A percentile compares a stretch with the other conserved stretches of the same genome.
Conservation (phyloP, 257 asterid species). For the Prunella vulgaris region DNA sequence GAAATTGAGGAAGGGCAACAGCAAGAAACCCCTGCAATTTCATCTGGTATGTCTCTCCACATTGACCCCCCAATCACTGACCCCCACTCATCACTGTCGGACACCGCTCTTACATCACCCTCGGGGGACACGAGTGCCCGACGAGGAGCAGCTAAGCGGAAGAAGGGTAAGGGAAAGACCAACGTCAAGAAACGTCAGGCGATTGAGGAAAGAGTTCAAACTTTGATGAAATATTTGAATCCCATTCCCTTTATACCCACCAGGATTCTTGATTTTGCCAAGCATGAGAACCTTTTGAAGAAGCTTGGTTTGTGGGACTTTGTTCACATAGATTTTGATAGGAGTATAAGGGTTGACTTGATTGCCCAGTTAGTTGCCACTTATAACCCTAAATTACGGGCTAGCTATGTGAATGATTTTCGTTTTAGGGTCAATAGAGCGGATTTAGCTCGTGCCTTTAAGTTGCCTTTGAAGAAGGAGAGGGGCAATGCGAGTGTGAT, state of each 20-base stretch:
- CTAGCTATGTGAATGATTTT: conserved; percentile 41
- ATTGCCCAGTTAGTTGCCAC: conserved; percentile 62
- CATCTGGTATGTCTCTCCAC: conserved; percentile 25
- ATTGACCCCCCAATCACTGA: conserved; percentile 24
- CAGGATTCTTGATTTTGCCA: conserved; percentile 41
- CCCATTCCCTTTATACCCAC: conserved; percentile 66
- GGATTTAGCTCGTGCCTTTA: conserved; percentile 65
- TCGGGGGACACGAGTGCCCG: conserved; percentile 16
- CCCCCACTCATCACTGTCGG: conserved; percentile 16
- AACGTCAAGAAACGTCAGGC: conserved; percentile 46
- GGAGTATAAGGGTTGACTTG: conserved; percentile 52
- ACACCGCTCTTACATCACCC: conserved; percentile 29
- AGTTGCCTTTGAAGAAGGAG: conserved; percentile 56
- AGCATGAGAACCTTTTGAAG: conserved; percentile 56
- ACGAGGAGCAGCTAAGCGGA: conserved; percentile 36
- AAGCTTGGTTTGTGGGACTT: conserved; percentile 82
- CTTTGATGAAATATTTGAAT: conserved; percentile 40
- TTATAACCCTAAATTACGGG: conserved; percentile 45
- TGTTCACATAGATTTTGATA: conserved; percentile 58
- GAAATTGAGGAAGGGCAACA: conserved; percentile 11
- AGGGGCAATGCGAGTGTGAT: conserved; percentile 30
- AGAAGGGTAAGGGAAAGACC: conserved; percentile 45
- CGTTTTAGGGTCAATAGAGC: conserved; percentile 55
- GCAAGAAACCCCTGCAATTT: conserved; percentile 23
- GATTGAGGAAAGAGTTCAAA: conserved; percentile 41